Base-by-base conservation (phyloP, 1,139 yeast species). In the Meyerozyma guilliermondii region DNA sequence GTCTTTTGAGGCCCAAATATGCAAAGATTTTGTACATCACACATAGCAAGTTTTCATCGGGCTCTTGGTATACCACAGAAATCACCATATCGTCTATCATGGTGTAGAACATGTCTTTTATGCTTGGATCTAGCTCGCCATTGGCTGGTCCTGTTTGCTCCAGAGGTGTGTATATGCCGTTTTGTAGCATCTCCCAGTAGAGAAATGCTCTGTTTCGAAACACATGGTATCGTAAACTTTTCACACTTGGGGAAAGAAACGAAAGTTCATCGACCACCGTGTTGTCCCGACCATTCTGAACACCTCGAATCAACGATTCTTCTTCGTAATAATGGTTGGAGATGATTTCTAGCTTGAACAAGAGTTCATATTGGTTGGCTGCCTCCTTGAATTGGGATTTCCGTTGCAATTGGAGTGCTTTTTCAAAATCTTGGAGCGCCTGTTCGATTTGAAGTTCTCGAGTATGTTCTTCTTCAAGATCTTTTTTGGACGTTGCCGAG, bases 381-480 rank as follows among this genome's bases (percentile, higher is more conserved):
- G 97, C 84, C 2, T 65, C 70, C 0, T 59, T 62, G 44, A 71
- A 73, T 3, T 76, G 58, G 5, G 69, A 64, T 1, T 65, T 58
- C 49, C 80, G 78, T 49, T 92, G 95, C 10, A 67, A 65, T 10
- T 63, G 60, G 33, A 94, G 65, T 0, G 96, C 96, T 24, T 66
- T 63, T 52, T 88, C 89, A 58, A 85, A 88, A 13, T 81, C 64
- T 51, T 80, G 80, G 59, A 85, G 83, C 3, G 96, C 95, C 55
- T 85, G 87, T 61, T 94, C 98, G 14, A 92, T 81, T 68, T 88
- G 80, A 31, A 78, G 83, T 55, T 92, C 98, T 43, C 96, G 67
- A 1, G 97, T 85, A 54, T 89, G 95, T 50, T 88, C 92, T 51
- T 89, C 96, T 49, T 87, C 95, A 39, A 77, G 66, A 41, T 74